Evolutionary conservation across 2,329 filamentous ascomycete species (phyloP).

Genomic region (Cercospora sp.): DNA sequence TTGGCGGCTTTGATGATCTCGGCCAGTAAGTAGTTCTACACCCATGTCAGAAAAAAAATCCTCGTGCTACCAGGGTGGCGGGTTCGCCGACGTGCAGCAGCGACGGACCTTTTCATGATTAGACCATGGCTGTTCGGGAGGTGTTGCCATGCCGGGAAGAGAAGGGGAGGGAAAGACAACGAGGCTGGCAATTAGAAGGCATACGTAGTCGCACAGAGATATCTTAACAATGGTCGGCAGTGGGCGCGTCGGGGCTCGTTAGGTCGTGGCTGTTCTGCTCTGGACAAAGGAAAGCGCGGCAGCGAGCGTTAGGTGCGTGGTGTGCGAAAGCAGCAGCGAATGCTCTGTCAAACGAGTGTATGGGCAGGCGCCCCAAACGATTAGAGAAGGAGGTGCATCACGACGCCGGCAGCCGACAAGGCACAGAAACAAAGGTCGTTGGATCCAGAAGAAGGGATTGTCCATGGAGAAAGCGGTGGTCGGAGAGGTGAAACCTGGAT

Average conservation of each 20-base stretch:
- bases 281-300: constrained; percentile 32
- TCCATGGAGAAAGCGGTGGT: constrained; percentile 27
- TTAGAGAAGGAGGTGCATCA: constrained; percentile 32
- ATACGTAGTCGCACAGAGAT: constrained; percentile 34
- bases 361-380: constrained; percentile 34
- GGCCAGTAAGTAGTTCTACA: constrained; percentile 48
- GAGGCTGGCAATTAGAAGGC: constrained; percentile 33
- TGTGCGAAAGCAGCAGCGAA: constrained; percentile 23
- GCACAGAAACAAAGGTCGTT: constrained; percentile 25
- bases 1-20: constrained; percentile 53
- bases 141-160: constrained; percentile 46
- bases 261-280: constrained; percentile 26
- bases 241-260: constrained; percentile 34
- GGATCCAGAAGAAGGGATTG: constrained; percentile 24
- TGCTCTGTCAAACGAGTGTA: constrained; percentile 35
- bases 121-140: constrained; percentile 46
- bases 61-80: constrained; percentile 18
- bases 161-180: constrained; percentile 34
- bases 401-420: constrained; percentile 28
- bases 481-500: constrained; percentile 30
- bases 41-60: constrained; percentile 21
- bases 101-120: constrained; percentile 50
- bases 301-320: background rate
- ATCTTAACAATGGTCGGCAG: constrained; percentile 25
- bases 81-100: constrained; percentile 6